A percentile compares a stretch with the other conserved stretches of the same genome.
These are phyloP conservation scores for Beverwykella pulmonaria DNA, from an alignment of 495 filamentous ascomycete species.

Conservation along the genomic window DNA sequence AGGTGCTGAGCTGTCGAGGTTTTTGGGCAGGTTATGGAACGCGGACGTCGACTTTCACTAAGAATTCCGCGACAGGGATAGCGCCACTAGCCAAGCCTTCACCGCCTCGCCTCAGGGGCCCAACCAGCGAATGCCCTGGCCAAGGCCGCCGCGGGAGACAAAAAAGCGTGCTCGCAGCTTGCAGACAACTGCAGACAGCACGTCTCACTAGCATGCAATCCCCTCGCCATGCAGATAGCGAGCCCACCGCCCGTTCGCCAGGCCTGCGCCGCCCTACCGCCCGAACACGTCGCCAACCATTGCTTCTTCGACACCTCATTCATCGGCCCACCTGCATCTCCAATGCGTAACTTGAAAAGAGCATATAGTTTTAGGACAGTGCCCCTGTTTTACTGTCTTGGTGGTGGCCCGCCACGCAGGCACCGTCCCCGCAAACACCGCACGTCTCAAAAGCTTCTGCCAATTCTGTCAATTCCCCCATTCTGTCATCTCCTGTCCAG, in stretches of 20 bases:
- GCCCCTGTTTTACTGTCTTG: background rate
- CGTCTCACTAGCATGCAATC: constrained; percentile 17
- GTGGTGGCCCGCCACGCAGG: background rate
- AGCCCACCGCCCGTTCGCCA: background rate
- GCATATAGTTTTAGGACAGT: background rate
- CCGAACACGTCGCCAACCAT: background rate
- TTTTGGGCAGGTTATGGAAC: constrained; percentile 9
- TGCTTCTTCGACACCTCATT: constrained; percentile 3
- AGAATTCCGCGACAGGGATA: constrained; percentile 28
- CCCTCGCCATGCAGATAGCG: constrained; percentile 1
- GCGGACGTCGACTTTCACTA: constrained; percentile 6
- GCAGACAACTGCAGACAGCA: background rate
- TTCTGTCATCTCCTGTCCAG: background rate
- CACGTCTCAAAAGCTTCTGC: constrained; percentile 15
- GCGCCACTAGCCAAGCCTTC: constrained; percentile 12
- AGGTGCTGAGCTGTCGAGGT: background rate
- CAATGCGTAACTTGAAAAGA: background rate
- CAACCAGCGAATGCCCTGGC: background rate
- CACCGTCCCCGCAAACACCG: constrained; percentile 15
- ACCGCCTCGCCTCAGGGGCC: constrained; percentile 22
- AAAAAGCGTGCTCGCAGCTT: constrained; percentile 4
- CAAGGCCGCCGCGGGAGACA: constrained; percentile 4
- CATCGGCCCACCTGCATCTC: background rate
- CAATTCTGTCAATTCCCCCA: background rate
- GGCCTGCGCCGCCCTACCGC: background rate